Conservation (phyloP, 345 rosid species). For the Raphanus raphanistrum region DNA sequence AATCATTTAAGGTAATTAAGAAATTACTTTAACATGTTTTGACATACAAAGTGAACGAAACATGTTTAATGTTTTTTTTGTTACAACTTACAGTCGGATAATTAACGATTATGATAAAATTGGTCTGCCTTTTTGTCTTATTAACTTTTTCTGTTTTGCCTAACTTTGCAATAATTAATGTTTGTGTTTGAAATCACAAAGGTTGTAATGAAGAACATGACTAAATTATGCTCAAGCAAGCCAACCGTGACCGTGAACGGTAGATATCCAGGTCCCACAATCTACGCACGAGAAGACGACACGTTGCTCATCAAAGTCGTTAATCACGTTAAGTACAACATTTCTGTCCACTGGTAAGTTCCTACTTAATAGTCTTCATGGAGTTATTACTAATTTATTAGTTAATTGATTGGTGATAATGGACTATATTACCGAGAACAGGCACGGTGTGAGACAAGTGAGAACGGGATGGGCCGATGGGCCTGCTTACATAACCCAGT, state of each 20-base stretch:
- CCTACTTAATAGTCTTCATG: not conserved
- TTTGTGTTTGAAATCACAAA: slow-evolving; percentile 29
- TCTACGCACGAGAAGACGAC: slow-evolving; percentile 86
- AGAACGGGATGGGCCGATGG: slow-evolving; percentile 95
- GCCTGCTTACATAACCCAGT: slow-evolving; percentile 88
- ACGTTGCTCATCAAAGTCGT: slow-evolving; percentile 74
- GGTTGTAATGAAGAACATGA: slow-evolving; percentile 69
- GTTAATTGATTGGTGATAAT: not conserved
- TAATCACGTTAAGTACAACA: slow-evolving; percentile 81
- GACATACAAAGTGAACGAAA: slow-evolving; percentile 6
- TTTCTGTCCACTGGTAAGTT: slow-evolving; percentile 79
- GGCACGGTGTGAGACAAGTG: slow-evolving; percentile 85
- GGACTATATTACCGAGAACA: slow-evolving; percentile 21
- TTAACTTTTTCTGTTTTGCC: not conserved
- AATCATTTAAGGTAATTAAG: not conserved
- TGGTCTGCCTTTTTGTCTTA: not conserved
- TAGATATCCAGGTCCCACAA: slow-evolving; percentile 82
- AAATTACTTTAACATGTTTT: not conserved
- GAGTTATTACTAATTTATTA: not conserved
- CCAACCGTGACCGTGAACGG: slow-evolving; percentile 85
- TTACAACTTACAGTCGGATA: slow-evolving; percentile 8
- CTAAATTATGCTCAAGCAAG: slow-evolving; percentile 72
- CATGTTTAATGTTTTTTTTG: not conserved
- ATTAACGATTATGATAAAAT: not conserved
- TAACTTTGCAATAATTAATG: not conserved